Evolutionary conservation across 805 yeast genomes (phyloP).

Genomic region (Henningerozyma blattae): DNA sequence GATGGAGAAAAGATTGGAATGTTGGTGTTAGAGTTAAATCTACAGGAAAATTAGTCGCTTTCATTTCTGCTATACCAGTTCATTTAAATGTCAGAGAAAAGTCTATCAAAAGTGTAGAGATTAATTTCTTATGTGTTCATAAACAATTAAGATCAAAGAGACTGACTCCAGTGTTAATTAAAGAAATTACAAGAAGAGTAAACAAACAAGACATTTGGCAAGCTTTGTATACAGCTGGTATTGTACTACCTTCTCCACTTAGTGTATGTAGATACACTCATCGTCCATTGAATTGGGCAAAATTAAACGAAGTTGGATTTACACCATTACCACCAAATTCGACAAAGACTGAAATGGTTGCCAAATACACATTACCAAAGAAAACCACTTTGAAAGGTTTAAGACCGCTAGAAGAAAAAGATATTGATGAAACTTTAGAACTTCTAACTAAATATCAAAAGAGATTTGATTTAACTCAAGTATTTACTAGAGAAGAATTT

Average conservation of each 20-base stretch:
- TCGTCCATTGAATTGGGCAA: constrained; percentile 88
- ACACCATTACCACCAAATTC: constrained; percentile 63
- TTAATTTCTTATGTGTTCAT: constrained; percentile 89
- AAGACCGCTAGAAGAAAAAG: constrained; percentile 39
- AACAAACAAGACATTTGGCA: constrained; percentile 83
- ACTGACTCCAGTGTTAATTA: constrained; percentile 85
- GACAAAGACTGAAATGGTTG: constrained; percentile 61
- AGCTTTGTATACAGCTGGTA: constrained; percentile 90
- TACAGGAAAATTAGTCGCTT: constrained; percentile 73
- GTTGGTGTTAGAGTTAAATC: constrained; percentile 82
- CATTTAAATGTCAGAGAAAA: constrained; percentile 47
- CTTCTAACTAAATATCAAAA: constrained; percentile 53
- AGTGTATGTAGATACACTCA: constrained; percentile 83
- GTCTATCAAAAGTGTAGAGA: constrained; percentile 59
- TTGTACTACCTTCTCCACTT: constrained; percentile 84
- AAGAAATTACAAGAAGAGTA: constrained; percentile 88
- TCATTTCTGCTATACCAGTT: constrained; percentile 84
- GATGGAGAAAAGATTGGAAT: constrained; percentile 81
- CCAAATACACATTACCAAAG: constrained; percentile 49
- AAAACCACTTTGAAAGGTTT: constrained; percentile 40
- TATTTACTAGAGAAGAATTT: constrained; percentile 45
- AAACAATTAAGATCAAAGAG: constrained; percentile 89
- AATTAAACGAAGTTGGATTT: constrained; percentile 82
- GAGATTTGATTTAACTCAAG: constrained; percentile 63
- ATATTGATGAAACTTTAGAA: constrained; percentile 49